Base-by-base conservation (phyloP, 352 stramenopile species). In the Globisporangium echinulatum region DNA sequence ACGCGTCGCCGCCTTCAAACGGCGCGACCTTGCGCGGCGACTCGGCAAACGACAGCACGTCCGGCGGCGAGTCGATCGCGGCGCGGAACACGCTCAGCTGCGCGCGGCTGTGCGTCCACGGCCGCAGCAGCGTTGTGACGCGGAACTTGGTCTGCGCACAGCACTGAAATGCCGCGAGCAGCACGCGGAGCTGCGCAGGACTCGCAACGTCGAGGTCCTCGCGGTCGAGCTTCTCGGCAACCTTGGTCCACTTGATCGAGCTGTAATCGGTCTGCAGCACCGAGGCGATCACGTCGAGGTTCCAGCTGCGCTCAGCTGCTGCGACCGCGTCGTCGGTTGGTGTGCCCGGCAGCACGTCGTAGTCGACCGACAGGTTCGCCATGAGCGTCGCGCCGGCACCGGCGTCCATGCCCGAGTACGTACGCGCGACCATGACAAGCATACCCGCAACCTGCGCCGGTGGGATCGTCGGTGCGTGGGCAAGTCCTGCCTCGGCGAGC, bases 391-490 rank as follows among this genome's bases (percentile, higher is more conserved):
- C 83, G 46, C 82, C 77, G 42, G 88, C 90, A 53, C 74, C 69
- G 5, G 75, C 63, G 56, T 88, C 77, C 55, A 92, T 66, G 9
- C 71, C 75, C 13, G 75, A 80, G 64, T 87, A 94, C 15, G 86
- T 96, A 19, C 81, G 82, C 38, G 87, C 80, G 1, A 97, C 66
- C 86, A 97, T 96, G 25, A 75, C 72, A 43, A 97, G 67, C 85
- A 97, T 94, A 17, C 88, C 85, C 7, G 89, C 89, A 33, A 96
- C 84, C 54, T 97, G 87, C 2, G 77, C 74, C 17, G 88, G 85
- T 10, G 90, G 84, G 55, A 96, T 92, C 14, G 82, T 92, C 40
- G 84, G 76, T 1, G 86, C 81, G 17, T 94, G 87, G 17, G 77
- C 73, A 5, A 96, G 63, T 4, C 87, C 87, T 37, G 87, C 88